Base-by-base conservation (phyloP, 768 basidiomycete genomes). In the Russula olivacea region DNA sequence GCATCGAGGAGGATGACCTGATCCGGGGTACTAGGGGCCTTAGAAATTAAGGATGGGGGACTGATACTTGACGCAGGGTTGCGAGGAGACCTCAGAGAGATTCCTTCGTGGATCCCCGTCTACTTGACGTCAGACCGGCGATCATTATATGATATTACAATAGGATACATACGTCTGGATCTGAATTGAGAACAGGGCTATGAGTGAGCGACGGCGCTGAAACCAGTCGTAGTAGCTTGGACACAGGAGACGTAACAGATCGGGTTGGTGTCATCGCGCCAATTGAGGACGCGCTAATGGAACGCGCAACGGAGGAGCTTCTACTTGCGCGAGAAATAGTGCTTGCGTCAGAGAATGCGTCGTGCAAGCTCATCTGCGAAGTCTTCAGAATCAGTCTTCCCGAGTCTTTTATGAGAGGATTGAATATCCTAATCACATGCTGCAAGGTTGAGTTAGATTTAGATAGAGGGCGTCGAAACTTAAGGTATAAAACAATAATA, bases 401-500 rank as follows among this genome's bases (percentile, higher is more conserved):
- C 38, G 55, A 53, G n/a, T 60, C 64, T 30, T 58, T 61, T 36
- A 66, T 66, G 14, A 64, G 60, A 59, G 59, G 61, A 28, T 64
- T 64, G 59, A 64, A 67, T 52, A 64, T 61, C 41, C 57, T 45
- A 55, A 61, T 60, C 59, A 67, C 60, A 61, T 68, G 66, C 66
- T 68, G 40, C 48, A 52, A 66, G 59, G 14, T 38, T 32, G 17
- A 54, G 56, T 32, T 48, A 9, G 54, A 55, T 53, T 32, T 48
- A 9, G 54, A 55, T 53, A 9, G 54, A 55, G 12, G 32, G 32
- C 5, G 21, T 25, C 30, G 19, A 30, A 34, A 41, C 51, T 12
- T 21, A 11, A 17, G 32, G 32, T 32, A 40, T 19, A 28, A 21
- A 15, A 48, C 5, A 25, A 19, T 56, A 74, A 59, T 61, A 80